Conservation (phyloP, 2,329 filamentous ascomycete genomes). For the Apiospora arundinis region DNA sequence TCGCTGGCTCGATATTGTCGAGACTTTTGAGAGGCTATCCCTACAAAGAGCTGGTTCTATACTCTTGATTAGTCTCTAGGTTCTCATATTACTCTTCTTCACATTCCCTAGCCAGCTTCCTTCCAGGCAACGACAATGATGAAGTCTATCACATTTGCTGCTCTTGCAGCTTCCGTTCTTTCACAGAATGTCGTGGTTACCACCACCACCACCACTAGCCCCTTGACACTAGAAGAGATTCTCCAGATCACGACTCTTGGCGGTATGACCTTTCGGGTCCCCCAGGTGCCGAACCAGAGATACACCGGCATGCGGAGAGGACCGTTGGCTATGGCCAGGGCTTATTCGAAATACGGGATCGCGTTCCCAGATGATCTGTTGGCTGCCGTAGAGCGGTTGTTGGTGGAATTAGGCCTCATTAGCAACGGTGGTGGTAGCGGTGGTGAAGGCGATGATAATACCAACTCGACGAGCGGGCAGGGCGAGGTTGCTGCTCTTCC, state of each 20-base stretch:
- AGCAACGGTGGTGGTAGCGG: conserved; percentile 36
- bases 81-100: background rate
- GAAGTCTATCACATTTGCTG: conserved; percentile 16
- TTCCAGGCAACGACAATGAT: background rate
- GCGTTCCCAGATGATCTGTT: conserved; percentile 22
- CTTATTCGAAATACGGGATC: conserved; percentile 24
- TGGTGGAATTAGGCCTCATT: conserved; percentile 22
- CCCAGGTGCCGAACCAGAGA: conserved; percentile 22
- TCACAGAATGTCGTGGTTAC: conserved; percentile 12
- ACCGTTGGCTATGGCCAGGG: conserved; percentile 21
- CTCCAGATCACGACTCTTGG: conserved; percentile 22
- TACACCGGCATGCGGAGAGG: conserved; percentile 22
- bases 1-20: background rate
- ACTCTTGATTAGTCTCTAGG: background rate
- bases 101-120: background rate
- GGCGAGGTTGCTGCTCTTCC: conserved; percentile 23
- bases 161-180: conserved; percentile 20
- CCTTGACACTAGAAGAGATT: conserved; percentile 19
- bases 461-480: background rate
- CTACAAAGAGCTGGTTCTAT: background rate
- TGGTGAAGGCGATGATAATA: background rate
- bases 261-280: conserved; percentile 26
- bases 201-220: conserved; percentile 10
- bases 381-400: conserved; percentile 18
- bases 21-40: background rate